phyloP scores from a whole-genome alignment of 2,329 filamentous ascomycete genomes.

The Hypoxylon sp. region DNA sequence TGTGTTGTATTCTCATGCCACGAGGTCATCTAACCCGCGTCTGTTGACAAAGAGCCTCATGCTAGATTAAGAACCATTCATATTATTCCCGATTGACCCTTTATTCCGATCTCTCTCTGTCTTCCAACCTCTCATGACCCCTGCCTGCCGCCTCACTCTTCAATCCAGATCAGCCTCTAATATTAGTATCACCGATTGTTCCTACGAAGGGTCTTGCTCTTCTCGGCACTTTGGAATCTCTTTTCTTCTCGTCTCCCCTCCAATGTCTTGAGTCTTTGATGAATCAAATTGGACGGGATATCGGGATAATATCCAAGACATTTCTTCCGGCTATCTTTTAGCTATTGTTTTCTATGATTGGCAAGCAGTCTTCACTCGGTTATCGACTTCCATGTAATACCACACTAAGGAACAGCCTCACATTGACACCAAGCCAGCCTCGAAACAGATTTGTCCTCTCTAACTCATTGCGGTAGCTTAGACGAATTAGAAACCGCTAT shows the following conservation, averaged over 20 bases:
- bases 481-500: slow-evolving; percentile 29
- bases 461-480: slow-evolving; percentile 34
- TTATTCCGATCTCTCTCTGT: slow-evolving; percentile 24
- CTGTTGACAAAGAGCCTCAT: slow-evolving; percentile 36
- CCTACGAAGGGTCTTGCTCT: neutral
- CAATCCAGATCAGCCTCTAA: slow-evolving; percentile 33
- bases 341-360: too few species aligned
- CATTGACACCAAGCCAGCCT: slow-evolving; percentile 31
- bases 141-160: too few species aligned
- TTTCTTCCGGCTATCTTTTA: too few species aligned
- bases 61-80: slow-evolving; percentile 32
- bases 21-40: slow-evolving; percentile 33
- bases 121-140: slow-evolving; percentile 7
- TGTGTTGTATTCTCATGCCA: slow-evolving; percentile 33
- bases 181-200: slow-evolving; percentile 21
- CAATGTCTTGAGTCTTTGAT: too few species aligned
- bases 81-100: slow-evolving; percentile 26
- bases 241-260: slow-evolving; percentile 14
- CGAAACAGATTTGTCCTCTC: slow-evolving; percentile 28
- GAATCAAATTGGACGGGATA: too few species aligned
- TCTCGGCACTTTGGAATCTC: slow-evolving; percentile 15
- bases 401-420: slow-evolving; percentile 16
- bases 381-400: too few species aligned
- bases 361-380: too few species aligned
- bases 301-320: too few species aligned